Evolutionary conservation across 768 basidiomycete genomes (phyloP), one percentile per base, ranked within the genome.

Genomic region (Termitomyces eurrhizus): DNA sequence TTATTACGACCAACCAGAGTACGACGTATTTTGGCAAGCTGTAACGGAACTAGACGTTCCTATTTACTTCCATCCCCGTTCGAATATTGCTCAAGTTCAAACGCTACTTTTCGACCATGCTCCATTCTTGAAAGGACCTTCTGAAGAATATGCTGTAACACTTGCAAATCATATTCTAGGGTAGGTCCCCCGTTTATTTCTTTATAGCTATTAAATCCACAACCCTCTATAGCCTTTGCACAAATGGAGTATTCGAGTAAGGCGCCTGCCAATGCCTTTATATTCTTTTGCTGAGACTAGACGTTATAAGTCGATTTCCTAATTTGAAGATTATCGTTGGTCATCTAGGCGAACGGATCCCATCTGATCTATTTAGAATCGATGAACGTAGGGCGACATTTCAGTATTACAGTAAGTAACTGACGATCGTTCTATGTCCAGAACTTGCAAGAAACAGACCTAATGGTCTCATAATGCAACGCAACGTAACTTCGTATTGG

Each of bases 331-430:
- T 78, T 13, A 78, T 80, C 24, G 74, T 79, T 21, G 78, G 77
- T 2, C 78, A 80, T 65, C 61, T 80, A 26, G 77, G 78, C 9
- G 78, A 79, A 62, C 71, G 78, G 13, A 71, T 78, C 29, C 72
- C 78, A 0, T 80, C 78, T 11, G 78, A 80, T 59, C 67, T 80
- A 2, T 64, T 70, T 54, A 72, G 78, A 18, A 77, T 77, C 33
- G 74, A 80, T 49, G 69, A 73, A 36, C 74, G 77, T 78, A 54
- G 46, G 73, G 24, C 13, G 46, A 21, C 11, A 37, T 12, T 52
- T 8, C 44, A 49, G 2, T 4, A 21, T 46, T 26, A 21, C 0
- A n/a, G 42, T n/a, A 44, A 21, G 9, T 18, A 14, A 21, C 42
- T 44, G 4, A 44, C 18, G 4, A 21, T 4, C 21, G n/a, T 11